phyloP scores from a whole-genome alignment of 805 yeast species.

The Metschnikowia proteae region DNA sequence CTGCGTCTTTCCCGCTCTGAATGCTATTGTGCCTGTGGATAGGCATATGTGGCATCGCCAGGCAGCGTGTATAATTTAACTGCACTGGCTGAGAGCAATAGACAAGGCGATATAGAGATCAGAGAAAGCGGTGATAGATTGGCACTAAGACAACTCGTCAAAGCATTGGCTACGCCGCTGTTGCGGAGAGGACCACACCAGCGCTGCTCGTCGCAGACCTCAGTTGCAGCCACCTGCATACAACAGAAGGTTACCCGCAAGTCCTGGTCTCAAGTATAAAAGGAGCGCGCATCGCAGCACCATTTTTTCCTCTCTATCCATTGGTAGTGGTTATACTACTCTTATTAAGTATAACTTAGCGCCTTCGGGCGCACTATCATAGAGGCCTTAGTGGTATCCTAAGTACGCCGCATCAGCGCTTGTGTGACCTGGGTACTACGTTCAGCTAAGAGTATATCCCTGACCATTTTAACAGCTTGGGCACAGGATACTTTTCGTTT shows the following conservation, averaged over 20 bases:
- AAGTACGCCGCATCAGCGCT: constrained; percentile 43
- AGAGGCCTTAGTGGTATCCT: constrained; percentile 39
- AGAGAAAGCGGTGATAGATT: no score
- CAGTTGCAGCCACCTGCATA: constrained; percentile 9
- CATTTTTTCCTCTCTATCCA: constrained; percentile 33
- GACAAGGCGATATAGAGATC: no score
- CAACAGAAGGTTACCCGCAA: constrained; percentile 15
- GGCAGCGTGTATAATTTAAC: no score
- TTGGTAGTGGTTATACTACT: constrained; percentile 83
- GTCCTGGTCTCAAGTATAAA: constrained; percentile 8
- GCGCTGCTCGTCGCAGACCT: constrained; percentile 4
- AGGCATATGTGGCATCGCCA: no score
- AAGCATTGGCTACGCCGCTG: no score
- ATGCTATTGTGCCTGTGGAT: no score
- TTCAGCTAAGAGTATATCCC: constrained; percentile 61
- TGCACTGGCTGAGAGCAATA: no score
- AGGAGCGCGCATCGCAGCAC: constrained; percentile 12
- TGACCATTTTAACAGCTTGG: constrained; percentile 74
- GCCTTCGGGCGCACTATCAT: constrained; percentile 30
- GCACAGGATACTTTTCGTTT: constrained; percentile 72
- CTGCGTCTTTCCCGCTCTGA: no score
- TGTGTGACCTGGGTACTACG: constrained; percentile 38
- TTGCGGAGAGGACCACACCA: neutral
- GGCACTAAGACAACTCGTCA: no score
- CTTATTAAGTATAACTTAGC: constrained; percentile 55